A percentile compares a stretch with the other conserved stretches of the same genome.
phyloP scores from a whole-genome alignment of 257 asterid genomes.

The Cordia subcordata region DNA sequence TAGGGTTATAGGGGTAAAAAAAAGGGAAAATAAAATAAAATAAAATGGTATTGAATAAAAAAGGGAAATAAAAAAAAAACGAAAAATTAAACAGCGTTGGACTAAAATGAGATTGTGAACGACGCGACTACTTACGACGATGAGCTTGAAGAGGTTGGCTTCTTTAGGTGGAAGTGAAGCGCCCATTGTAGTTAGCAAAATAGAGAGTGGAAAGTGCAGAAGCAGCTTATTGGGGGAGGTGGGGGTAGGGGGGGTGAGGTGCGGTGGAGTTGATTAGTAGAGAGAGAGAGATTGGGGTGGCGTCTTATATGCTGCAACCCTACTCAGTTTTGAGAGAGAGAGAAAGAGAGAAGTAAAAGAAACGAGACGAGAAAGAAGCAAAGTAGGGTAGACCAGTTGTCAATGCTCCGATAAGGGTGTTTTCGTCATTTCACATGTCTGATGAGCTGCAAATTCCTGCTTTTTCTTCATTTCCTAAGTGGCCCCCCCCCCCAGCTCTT shows the following conservation, averaged over 20 bases:
- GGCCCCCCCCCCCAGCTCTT: too few relatives aligned
- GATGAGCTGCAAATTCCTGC: background rate
- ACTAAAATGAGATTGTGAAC: slow-evolving; percentile 14
- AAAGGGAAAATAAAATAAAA: background rate
- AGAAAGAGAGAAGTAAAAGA: background rate
- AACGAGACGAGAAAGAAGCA: too few relatives aligned
- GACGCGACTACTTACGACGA: slow-evolving; percentile 63
- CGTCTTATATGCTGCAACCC: slow-evolving; percentile 73
- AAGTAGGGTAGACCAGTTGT: background rate
- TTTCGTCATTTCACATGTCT: background rate
- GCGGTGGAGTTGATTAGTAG: slow-evolving; percentile 12
- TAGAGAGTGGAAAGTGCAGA: slow-evolving; percentile 7
- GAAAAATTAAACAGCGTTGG: background rate
- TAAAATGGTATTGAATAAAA: slow-evolving; percentile 5
- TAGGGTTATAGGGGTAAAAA: slow-evolving; percentile 19
- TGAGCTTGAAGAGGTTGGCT: slow-evolving; percentile 96
- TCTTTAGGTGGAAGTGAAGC: slow-evolving; percentile 95
- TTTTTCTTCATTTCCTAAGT: background rate
- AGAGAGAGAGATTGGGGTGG: slow-evolving; percentile 9
- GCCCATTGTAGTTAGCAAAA: slow-evolving; percentile 50
- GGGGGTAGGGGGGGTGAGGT: slow-evolving; percentile 18
- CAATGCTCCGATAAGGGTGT: background rate
- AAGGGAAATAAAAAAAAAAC: too few relatives aligned
- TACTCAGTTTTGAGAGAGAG: slow-evolving; percentile 23
- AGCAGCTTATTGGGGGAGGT: slow-evolving; percentile 10